These are phyloP conservation scores for Fomitopsis schrenkii DNA, from an alignment of 1,284 basidiomycete species.

Conservation along the genomic window DNA sequence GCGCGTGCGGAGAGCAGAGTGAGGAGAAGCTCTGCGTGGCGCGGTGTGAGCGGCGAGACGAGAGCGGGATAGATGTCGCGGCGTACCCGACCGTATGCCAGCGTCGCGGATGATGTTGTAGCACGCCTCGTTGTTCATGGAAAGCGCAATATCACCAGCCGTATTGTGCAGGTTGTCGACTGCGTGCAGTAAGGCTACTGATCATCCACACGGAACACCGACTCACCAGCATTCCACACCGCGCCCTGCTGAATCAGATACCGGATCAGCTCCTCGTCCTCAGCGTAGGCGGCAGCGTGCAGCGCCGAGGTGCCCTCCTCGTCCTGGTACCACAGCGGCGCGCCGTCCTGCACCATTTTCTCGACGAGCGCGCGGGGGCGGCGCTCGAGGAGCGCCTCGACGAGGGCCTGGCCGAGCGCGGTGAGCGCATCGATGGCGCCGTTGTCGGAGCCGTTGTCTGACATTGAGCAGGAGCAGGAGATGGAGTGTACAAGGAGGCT, in stretches of 20 bases:
- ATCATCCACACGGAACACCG: conserved; percentile 32
- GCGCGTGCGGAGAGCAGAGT: conserved; percentile 48
- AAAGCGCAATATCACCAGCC: conserved; percentile 85
- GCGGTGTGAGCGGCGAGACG: not conserved
- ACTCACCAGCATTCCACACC: conserved; percentile 84
- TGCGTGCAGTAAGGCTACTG: conserved; percentile 32
- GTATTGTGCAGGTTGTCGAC: conserved; percentile 79
- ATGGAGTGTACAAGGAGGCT: not conserved
- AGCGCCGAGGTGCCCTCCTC: conserved; percentile 78
- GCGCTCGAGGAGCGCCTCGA: conserved; percentile 52
- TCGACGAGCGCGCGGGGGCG: conserved; percentile 48
- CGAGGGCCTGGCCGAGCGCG: conserved; percentile 51
- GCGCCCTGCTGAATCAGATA: conserved; percentile 80
- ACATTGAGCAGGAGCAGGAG: not conserved
- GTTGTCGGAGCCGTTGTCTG: conserved; percentile 15
- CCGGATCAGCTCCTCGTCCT: conserved; percentile 59
- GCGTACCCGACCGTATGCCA: conserved; percentile 78
- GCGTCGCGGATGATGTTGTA: conserved; percentile 82
- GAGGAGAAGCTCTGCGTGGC: conserved; percentile 57
- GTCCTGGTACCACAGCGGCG: conserved; percentile 92
- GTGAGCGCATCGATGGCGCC: conserved; percentile 43
- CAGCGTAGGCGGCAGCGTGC: conserved; percentile 84
- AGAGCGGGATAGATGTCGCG: conserved; percentile 5
- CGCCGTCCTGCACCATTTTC: conserved; percentile 60
- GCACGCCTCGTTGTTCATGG: conserved; percentile 71